Evolutionary conservation across 2,329 filamentous ascomycete species (phyloP), one percentile per base, ranked within the genome.

Genomic region (Gyromitra esculenta): DNA sequence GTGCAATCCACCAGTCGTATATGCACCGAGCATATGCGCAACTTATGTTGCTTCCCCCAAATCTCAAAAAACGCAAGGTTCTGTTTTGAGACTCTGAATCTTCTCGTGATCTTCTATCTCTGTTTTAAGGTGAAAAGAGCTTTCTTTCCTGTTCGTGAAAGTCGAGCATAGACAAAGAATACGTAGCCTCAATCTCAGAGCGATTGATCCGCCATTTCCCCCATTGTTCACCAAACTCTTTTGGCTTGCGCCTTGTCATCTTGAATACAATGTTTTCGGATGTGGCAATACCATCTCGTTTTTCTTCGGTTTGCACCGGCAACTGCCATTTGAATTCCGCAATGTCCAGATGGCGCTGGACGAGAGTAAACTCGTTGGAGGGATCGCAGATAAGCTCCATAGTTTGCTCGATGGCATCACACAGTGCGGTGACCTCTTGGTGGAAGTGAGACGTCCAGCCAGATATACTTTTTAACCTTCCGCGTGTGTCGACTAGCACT

Each of bases 1-100:
- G 56, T 50, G 66, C 41, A 15, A 70, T 70, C 66, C 66, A 70
- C 66, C 66, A 70, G 56, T 60, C 54, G 15, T 70, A 62, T 50
- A 70, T 18, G 35, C 65, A 60, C 9, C 54, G 66, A 48, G 56
- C 66, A 18, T 60, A 70, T 13, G 54, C 21, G n/a, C 31, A 48
- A 8, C 21, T 39, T 35, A 62, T 70, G 45, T 60, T 25, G 25
- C 5, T 25, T 11, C 39, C 66, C 1, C 25, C 7, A 18, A 62
- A 62, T 50, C 66, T 37, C 37, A 69, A 39, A 48, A 70, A 60
- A 5, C 56, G 54, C 9, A 70, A 45, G 7, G 56, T 52, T 21
- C 41, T 62, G 1, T 50, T 35, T 62, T 70, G 66, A 9, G 41
- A 39, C 37, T 62, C 66, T 25, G 31, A 9, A 45, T 70, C 66